Evolutionary conservation across 108 stramenopile species (phyloP).

Genomic region (Pseudonitzschia pungens): DNA sequence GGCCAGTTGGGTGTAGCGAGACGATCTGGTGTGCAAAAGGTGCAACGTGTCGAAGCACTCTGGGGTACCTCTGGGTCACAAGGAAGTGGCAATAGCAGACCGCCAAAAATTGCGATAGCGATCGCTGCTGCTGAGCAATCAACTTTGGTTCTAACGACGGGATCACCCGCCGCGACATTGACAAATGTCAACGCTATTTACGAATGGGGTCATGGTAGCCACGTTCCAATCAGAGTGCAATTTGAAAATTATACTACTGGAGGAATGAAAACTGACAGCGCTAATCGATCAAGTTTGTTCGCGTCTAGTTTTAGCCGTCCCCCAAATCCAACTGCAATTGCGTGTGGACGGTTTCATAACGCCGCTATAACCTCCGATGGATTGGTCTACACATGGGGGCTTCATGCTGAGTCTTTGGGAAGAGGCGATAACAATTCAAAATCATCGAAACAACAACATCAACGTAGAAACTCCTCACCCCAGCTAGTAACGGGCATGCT

Average conservation of each 20-base stretch:
- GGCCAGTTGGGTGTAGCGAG: slow-evolving; percentile 68
- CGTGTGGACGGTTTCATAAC: slow-evolving; percentile 80
- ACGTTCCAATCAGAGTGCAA: slow-evolving; percentile 60
- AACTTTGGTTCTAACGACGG: slow-evolving; percentile 63
- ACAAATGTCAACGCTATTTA: slow-evolving; percentile 71
- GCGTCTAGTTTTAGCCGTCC: slow-evolving; percentile 3
- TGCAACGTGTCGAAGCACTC: slow-evolving; percentile 70
- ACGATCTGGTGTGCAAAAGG: slow-evolving; percentile 37
- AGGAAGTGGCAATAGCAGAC: slow-evolving; percentile 12
- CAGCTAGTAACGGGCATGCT: slow-evolving; percentile 80
- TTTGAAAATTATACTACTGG: slow-evolving; percentile 37
- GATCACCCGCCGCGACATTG: slow-evolving; percentile 30
- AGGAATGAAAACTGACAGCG: not conserved
- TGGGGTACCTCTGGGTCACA: slow-evolving; percentile 34
- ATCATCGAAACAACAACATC: slow-evolving; percentile 7
- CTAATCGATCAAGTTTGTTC: slow-evolving; percentile 1
- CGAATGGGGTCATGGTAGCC: slow-evolving; percentile 85
- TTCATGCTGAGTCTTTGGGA: slow-evolving; percentile 69
- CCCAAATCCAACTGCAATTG: slow-evolving; percentile 76
- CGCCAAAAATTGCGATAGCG: slow-evolving; percentile 53
- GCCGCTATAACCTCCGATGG: slow-evolving; percentile 87
- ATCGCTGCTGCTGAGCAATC: slow-evolving; percentile 82
- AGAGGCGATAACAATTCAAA: slow-evolving; percentile 6
- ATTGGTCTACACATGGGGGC: slow-evolving; percentile 91
- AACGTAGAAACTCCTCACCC: slow-evolving; percentile 46